Conservation (phyloP, 1,139 yeast species). For the Blastobotrys petasosporus region DNA sequence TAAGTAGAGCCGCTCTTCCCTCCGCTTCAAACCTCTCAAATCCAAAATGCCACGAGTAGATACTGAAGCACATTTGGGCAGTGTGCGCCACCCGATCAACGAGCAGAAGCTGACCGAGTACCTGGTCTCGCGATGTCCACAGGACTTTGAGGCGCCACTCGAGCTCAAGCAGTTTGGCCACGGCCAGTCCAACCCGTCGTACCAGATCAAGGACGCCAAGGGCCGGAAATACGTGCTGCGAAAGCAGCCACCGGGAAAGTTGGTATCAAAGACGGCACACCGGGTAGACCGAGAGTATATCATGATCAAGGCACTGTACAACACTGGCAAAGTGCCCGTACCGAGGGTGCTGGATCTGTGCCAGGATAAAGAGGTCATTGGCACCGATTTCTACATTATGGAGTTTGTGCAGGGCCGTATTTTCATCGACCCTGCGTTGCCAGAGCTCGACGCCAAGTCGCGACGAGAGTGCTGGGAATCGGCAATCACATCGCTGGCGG, state of each 20-base stretch:
- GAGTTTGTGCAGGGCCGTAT: slow-evolving; percentile 53
- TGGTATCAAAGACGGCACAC: slow-evolving; percentile 54
- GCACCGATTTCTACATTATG: slow-evolving; percentile 60
- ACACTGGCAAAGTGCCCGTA: slow-evolving; percentile 41
- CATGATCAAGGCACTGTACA: slow-evolving; percentile 40
- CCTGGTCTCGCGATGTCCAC: slow-evolving; percentile 16
- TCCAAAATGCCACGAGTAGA: slow-evolving; percentile 25
- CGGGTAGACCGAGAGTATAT: slow-evolving; percentile 57
- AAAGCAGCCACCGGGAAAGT: slow-evolving; percentile 50
- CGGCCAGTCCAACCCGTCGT: slow-evolving; percentile 63
- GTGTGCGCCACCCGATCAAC: slow-evolving; percentile 38
- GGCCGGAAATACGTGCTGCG: slow-evolving; percentile 46
- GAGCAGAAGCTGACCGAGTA: slow-evolving; percentile 32
- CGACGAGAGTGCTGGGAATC: slow-evolving; percentile 42
- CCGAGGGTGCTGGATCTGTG: slow-evolving; percentile 62
- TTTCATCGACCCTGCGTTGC: slow-evolving; percentile 52
- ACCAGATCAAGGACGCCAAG: slow-evolving; percentile 40
- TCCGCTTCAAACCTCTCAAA: no score
- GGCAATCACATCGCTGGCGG: slow-evolving; percentile 36
- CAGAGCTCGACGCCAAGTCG: slow-evolving; percentile 31
- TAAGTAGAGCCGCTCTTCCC: no score
- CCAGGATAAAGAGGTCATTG: slow-evolving; percentile 55
- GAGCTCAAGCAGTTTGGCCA: slow-evolving; percentile 47
- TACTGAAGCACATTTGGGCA: slow-evolving; percentile 34
- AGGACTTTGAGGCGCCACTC: slow-evolving; percentile 23